Evolutionary conservation across 1,284 basidiomycete genomes (phyloP), one percentile per base, ranked within the genome.

Genomic region (Fistulina hepatica): DNA sequence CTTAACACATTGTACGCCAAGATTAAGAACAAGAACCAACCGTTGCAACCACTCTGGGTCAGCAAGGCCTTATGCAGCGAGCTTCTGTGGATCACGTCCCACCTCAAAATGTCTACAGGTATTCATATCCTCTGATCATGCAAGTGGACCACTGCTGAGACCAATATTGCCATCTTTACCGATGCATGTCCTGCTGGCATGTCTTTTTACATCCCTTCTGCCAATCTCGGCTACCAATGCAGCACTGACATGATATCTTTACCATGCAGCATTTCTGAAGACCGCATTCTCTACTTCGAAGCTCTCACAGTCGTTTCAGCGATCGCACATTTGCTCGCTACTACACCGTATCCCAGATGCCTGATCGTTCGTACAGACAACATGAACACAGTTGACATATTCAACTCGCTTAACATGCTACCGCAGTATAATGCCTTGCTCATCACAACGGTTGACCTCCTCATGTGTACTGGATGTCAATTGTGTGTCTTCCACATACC

Each of bases 331-430:
- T 13, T n/a, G 6, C 27, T 6, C 6, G n/a, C 27, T 7, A 16
- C n/a, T 3, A 5, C 42, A 11, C 27, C 21, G 16, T 13, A 36
- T 1, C 16, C 31, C 2, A 27, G 5, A 10, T 37, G 56, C 23
- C 28, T 49, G 17, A 50, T 57, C n/a, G 56, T 45, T 33, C n/a
- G n/a, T n/a, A 52, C 59, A 2, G 60, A 67, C 42, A 64, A 55
- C 41, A 17, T 34, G 0, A 58, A 60, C 44, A 54, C 53, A 0
- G 57, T 62, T 3, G 39, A 54, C 17, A 54, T 64, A 5, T 67
- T 65, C 44, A 44, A 52, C 36, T 44, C 55, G 0, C 38, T 66
- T 4, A 33, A 44, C 1, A 50, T 52, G 0, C 4, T 11, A 0
- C 54, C 52, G 0, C 5, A n/a, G 0, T 63, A 57, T 37, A 61